A percentile compares a stretch with the other conserved stretches of the same genome.
phyloP scores from a whole-genome alignment of 768 basidiomycete species.

The Leccinellum rugosiceps region DNA sequence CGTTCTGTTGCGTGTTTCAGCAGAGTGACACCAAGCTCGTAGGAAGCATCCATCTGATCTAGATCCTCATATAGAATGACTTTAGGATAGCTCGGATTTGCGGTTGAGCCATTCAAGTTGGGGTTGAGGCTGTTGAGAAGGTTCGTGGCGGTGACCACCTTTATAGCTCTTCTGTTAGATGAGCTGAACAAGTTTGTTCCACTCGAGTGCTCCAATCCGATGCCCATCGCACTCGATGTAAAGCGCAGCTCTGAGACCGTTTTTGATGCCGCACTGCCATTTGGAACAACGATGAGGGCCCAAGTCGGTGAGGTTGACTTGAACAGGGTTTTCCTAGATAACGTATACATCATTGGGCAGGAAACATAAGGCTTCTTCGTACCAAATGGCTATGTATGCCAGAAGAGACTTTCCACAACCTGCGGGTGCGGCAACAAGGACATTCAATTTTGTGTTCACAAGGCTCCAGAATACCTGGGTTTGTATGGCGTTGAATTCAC shows the following conservation, averaged over 20 bases:
- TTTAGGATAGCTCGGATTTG: slow-evolving; percentile 40
- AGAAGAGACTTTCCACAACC: slow-evolving; percentile 80
- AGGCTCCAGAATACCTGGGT: slow-evolving; percentile 87
- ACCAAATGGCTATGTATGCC: slow-evolving; percentile 73
- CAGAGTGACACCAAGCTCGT: slow-evolving; percentile 80
- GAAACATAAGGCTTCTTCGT: slow-evolving; percentile 25
- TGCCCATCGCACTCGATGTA: slow-evolving; percentile 35
- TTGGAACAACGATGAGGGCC: slow-evolving; percentile 63
- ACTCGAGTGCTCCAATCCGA: slow-evolving; percentile 37
- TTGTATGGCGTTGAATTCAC: slow-evolving; percentile 79
- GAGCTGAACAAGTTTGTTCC: slow-evolving; percentile 32
- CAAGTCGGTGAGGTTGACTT: slow-evolving; percentile 44
- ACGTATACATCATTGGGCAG: slow-evolving; percentile 11
- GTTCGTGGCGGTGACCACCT: slow-evolving; percentile 52
- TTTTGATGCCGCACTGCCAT: slow-evolving; percentile 53
- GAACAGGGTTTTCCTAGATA: slow-evolving; percentile 52
- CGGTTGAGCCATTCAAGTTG: slow-evolving; percentile 24
- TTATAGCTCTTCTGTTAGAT: slow-evolving; percentile 44
- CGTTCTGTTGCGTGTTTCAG: slow-evolving; percentile 63
- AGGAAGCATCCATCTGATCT: slow-evolving; percentile 74
- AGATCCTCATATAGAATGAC: slow-evolving; percentile 83
- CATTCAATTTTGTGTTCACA: slow-evolving; percentile 61
- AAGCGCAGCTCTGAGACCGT: slow-evolving; percentile 50
- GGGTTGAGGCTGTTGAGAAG: slow-evolving; percentile 45
- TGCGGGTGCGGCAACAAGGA: slow-evolving; percentile 74